phyloP scores from a whole-genome alignment of 176 grass and related monocot species.

The Poa annua region DNA sequence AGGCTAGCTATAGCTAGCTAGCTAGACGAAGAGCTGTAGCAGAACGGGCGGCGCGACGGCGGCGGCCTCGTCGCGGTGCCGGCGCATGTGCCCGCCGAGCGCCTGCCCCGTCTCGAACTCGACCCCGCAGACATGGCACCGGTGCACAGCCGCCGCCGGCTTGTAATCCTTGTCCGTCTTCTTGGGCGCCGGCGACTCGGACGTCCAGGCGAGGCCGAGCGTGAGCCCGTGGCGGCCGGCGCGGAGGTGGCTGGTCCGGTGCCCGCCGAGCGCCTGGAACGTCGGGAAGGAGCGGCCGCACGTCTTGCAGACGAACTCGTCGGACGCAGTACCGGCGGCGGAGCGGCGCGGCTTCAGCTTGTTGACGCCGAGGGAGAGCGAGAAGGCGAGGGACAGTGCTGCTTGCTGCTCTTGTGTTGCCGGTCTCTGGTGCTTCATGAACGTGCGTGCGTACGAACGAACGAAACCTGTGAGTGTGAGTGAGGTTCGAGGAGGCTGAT shows the following conservation, averaged over 20 bases:
- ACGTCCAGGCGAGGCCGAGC: conserved; percentile 9
- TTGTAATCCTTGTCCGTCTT: background rate
- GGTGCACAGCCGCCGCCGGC: background rate
- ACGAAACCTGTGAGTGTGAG: no score
- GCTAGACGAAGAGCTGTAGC: conserved; percentile 55
- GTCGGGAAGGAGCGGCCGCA: conserved; percentile 61
- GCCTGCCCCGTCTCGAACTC: conserved; percentile 67
- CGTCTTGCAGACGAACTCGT: conserved; percentile 62
- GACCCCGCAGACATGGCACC: conserved; percentile 57
- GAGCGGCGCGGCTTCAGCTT: background rate
- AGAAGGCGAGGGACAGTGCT: conserved; percentile 40
- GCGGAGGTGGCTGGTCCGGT: conserved; percentile 69
- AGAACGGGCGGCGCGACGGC: conserved; percentile 35
- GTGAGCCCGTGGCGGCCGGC: conserved; percentile 45
- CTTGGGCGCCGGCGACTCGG: background rate
- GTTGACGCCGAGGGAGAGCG: conserved; percentile 36
- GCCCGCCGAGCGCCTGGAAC: conserved; percentile 70
- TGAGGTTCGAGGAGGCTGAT: no score
- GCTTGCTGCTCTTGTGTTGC: background rate
- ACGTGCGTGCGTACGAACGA: no score
- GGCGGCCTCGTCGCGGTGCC: conserved; percentile 45
- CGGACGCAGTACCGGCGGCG: background rate
- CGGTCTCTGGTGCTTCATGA: conserved; percentile 44
- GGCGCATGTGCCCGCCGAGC: conserved; percentile 64
- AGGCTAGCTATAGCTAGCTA: background rate